A percentile compares a stretch with the other conserved stretches of the same genome.
Evolutionary conservation across 148 eudicot species (phyloP).

Genomic region (Amaranthus hypochondriacus): DNA sequence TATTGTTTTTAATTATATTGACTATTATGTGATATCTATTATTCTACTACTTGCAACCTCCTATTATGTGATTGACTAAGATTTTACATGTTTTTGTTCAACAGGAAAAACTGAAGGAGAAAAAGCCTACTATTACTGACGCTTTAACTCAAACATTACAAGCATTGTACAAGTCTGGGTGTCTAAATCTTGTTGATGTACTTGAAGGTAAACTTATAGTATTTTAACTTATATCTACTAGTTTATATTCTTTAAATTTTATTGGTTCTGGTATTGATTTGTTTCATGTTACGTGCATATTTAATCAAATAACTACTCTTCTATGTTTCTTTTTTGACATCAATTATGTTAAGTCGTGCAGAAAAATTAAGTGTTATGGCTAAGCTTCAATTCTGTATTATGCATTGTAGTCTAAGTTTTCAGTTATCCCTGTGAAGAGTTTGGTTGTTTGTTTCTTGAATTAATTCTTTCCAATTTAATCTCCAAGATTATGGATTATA

Average conservation of each 20-base stretch:
- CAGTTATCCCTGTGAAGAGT: too few relatives aligned
- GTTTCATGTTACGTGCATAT: not conserved
- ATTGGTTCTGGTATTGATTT: not conserved
- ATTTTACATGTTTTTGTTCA: conserved; percentile 8
- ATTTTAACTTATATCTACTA: not conserved
- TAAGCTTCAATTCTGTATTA: not conserved
- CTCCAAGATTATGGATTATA: not conserved
- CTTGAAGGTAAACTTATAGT: conserved; percentile 58
- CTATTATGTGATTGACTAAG: not conserved
- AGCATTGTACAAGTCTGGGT: conserved; percentile 93
- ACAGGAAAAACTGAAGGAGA: conserved; percentile 99
- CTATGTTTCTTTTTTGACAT: not conserved
- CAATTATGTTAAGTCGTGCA: not conserved
- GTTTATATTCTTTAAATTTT: not conserved
- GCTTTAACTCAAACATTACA: conserved; percentile 90
- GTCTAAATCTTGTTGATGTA: conserved; percentile 78
- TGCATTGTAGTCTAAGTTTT: not conserved
- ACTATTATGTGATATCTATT: not conserved
- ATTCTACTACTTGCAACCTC: not conserved
- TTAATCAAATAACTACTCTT: not conserved
- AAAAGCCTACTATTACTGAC: conserved; percentile 76
- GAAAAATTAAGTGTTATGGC: not conserved
- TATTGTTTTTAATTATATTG: not conserved
- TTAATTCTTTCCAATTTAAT: not conserved
- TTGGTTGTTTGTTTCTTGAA: not conserved